phyloP scores from a whole-genome alignment of 23 red algal genomes.

The Pyropia yezoensis region DNA sequence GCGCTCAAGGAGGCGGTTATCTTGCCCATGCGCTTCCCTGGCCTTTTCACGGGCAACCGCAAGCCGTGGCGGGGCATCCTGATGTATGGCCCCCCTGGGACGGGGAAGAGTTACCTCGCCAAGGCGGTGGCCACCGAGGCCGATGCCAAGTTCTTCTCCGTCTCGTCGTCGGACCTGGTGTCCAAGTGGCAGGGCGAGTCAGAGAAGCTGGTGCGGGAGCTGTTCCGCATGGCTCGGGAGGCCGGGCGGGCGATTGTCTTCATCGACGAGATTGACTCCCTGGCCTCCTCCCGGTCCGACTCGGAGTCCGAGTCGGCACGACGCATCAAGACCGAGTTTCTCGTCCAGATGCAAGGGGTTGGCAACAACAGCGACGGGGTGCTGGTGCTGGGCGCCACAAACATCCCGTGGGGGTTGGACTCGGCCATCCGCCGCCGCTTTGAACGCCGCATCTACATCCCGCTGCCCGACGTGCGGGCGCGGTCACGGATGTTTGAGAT shows the following conservation, averaged over 20 bases:
- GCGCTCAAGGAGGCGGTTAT: slow-evolving; percentile 95
- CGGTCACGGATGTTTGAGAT: slow-evolving; percentile 77
- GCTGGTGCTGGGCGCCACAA: slow-evolving; percentile 89
- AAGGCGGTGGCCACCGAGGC: slow-evolving; percentile 98
- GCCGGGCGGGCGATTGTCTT: slow-evolving; percentile 85
- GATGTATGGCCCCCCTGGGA: slow-evolving; percentile 94
- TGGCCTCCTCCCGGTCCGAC: slow-evolving; percentile 76
- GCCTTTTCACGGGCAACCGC: slow-evolving; percentile 89
- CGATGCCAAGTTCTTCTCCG: slow-evolving; percentile 82
- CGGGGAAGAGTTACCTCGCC: slow-evolving; percentile 95
- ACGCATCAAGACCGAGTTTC: slow-evolving; percentile 97
- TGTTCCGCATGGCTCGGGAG: slow-evolving; percentile 82
- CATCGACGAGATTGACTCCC: slow-evolving; percentile 96
- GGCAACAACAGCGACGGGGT: slow-evolving; percentile 58
- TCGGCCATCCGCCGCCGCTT: slow-evolving; percentile 86
- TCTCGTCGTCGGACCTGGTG: slow-evolving; percentile 81
- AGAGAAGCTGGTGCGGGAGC: slow-evolving; percentile 86
- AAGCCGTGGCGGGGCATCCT: slow-evolving; percentile 95
- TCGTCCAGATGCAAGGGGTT: slow-evolving; percentile 98
- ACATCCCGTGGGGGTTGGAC: slow-evolving; percentile 95
- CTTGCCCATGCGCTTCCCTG: slow-evolving; percentile 76
- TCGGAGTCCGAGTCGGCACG: slow-evolving; percentile 83
- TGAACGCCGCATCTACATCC: slow-evolving; percentile 96
- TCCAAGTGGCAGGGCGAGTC: slow-evolving; percentile 98
- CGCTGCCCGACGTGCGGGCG: slow-evolving; percentile 75